A percentile compares a stretch with the other conserved stretches of the same genome.
These are phyloP conservation scores for Carex myosuroides DNA, from an alignment of 176 grass and related monocot species.

Conservation along the genomic window DNA sequence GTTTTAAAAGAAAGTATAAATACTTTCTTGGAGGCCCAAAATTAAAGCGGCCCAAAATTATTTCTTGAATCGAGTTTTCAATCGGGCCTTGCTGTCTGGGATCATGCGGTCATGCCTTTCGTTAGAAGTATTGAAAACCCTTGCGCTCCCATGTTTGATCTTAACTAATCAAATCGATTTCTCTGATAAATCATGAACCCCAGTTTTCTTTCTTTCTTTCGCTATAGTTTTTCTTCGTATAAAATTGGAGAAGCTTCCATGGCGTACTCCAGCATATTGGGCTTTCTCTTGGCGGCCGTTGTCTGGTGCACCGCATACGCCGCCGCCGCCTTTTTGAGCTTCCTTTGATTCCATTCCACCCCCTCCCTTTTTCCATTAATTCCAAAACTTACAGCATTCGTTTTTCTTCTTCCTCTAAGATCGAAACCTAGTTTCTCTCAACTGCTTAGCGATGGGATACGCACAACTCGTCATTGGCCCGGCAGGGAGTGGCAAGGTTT, in stretches of 20 bases:
- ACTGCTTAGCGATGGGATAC: slow-evolving; percentile 51
- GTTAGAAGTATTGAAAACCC: background rate
- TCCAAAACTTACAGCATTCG: background rate
- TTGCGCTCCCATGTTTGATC: background rate
- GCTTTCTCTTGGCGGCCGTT: slow-evolving; percentile 30
- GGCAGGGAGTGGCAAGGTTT: slow-evolving; percentile 91
- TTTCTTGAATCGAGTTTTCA: background rate
- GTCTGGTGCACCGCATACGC: slow-evolving; percentile 58
- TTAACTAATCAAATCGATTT: too few relatives aligned
- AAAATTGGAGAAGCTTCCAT: background rate
- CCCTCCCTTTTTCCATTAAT: background rate
- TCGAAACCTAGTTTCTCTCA: background rate
- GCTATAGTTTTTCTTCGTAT: background rate
- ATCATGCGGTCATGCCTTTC: background rate
- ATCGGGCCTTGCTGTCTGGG: background rate
- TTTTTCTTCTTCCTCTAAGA: background rate
- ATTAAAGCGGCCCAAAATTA: background rate
- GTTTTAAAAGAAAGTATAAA: too few relatives aligned
- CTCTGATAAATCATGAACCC: background rate
- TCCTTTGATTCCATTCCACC: background rate
- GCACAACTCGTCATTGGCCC: slow-evolving; percentile 95
- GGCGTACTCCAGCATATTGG: background rate
- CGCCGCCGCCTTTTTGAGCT: slow-evolving; percentile 34
- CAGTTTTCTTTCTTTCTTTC: background rate
- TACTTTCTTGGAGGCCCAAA: background rate